Evolutionary conservation across 2,329 filamentous ascomycete genomes (phyloP), one percentile per base, ranked within the genome.

Genomic region (Trichoderma afroharzianum): DNA sequence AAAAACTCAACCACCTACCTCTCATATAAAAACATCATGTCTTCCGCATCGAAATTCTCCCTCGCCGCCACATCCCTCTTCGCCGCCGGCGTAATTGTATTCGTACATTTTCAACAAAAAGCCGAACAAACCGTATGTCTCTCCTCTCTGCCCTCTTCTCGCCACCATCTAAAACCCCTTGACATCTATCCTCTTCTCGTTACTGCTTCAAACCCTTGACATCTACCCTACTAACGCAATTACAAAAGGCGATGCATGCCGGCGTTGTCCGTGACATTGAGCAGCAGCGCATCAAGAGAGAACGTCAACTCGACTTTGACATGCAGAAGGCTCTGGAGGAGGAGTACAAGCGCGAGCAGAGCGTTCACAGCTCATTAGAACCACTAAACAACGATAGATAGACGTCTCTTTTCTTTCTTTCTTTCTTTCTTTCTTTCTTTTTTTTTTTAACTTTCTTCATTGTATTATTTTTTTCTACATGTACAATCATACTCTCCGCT

Each of bases 191-290:
- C 21, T 53, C 32, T 24, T 14, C 18, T 36, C 24, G 2, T 6
- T 6, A 14, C 32, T 18, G 14, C 12, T 2, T 69, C 8, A 9
- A 15, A 21, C 32, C 18, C 33, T 61, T 32, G 33, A 9, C 15
- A 18, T 11, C 61, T 32, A 21, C 15, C 26, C 30, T 67, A 26
- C 57, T 67, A 62, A 67, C 55, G n/a, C 24, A n/a, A 6, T 21
- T 9, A 30, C 30, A 59, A 67, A 68, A 95, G 96, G 93, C 93
- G 71, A 99, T 99, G 96, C 96, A 99, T 79, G 89, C 92, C 75
- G 96, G 96, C 58, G 96, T 99, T 55, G 85, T 98, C 74, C 93
- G 95, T 74, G 96, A 99, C 79, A 92, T 98, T 86, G 95, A 98
- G 79, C 94, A 97, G 79, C 95, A 97, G 80, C 90, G 93, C 59